These are phyloP conservation scores for Phytophthora aleatoria DNA, from an alignment of 352 stramenopile genomes.

Conservation along the genomic window DNA sequence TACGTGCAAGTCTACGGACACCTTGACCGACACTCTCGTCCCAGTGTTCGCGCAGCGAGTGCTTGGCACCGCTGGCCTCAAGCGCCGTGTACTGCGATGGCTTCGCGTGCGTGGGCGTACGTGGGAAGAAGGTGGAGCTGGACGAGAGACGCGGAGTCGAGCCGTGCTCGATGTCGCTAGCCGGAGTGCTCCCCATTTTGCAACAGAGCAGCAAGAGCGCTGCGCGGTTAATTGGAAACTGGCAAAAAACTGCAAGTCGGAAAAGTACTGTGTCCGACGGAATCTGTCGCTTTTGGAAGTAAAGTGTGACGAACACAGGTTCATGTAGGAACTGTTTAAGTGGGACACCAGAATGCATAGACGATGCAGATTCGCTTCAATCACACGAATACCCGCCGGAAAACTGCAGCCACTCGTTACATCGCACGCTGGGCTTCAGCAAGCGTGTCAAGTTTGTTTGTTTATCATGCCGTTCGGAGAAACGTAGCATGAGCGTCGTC, in stretches of 20 bases:
- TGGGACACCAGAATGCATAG: background rate
- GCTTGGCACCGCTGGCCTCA: slow-evolving; percentile 9
- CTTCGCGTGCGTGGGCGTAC: slow-evolving; percentile 2
- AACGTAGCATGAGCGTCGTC: background rate
- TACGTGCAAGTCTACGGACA: slow-evolving; percentile 27
- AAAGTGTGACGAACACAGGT: background rate
- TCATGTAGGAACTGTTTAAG: background rate
- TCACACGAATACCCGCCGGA: slow-evolving; percentile 20
- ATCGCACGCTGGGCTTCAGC: slow-evolving; percentile 11
- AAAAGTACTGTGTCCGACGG: slow-evolving; percentile 16
- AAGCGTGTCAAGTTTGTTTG: background rate
- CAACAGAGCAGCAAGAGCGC: background rate
- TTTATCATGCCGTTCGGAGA: too few species aligned
- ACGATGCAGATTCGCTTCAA: slow-evolving; percentile 14
- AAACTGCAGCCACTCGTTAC: slow-evolving; percentile 19
- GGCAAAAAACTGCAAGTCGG: background rate
- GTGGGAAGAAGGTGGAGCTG: slow-evolving; percentile 25
- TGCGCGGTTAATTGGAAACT: slow-evolving; percentile 12
- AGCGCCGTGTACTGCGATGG: slow-evolving; percentile 27
- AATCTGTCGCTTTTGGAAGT: background rate
- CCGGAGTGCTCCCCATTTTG: slow-evolving; percentile 16
- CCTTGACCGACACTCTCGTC: slow-evolving; percentile 39
- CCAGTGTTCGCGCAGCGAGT: slow-evolving; percentile 25
- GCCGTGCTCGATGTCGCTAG: slow-evolving; percentile 27
- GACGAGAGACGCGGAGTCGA: slow-evolving; percentile 22